These are phyloP conservation scores for Alternaria infectoria DNA, from an alignment of 2,329 filamentous ascomycete species.

Conservation along the genomic window DNA sequence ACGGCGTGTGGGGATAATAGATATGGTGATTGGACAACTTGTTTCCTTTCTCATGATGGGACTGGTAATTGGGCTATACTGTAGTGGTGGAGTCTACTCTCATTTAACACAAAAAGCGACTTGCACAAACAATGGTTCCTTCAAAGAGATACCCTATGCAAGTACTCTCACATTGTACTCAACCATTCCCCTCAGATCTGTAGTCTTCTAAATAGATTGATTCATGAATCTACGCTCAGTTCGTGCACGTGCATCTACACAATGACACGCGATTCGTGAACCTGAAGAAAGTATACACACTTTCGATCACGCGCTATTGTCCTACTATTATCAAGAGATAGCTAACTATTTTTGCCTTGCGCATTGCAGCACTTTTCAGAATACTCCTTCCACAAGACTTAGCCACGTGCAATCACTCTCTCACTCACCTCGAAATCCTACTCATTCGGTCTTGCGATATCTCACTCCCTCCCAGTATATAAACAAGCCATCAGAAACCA, in stretches of 20 bases:
- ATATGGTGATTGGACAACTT: fast-evolving
- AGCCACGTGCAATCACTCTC: background rate
- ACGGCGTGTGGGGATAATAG: fast-evolving
- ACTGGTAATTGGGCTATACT: background rate
- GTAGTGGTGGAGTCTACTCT: background rate
- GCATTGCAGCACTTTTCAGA: background rate
- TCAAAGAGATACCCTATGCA: too few species aligned
- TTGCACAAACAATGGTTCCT: background rate
- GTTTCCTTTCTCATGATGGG: background rate
- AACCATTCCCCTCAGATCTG: too few species aligned
- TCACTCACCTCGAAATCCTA: background rate
- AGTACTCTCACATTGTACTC: too few species aligned
- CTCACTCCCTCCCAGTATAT: background rate
- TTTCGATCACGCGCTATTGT: background rate
- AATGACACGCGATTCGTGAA: background rate
- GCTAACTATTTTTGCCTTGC: background rate
- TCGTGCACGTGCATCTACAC: background rate
- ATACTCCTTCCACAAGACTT: background rate
- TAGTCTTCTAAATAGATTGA: background rate
- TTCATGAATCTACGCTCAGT: background rate
- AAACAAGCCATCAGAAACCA: background rate
- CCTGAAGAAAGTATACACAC: background rate
- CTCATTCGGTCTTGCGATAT: background rate
- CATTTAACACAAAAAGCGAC: background rate
- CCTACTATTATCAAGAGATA: background rate